phyloP scores from a whole-genome alignment of 176 grass and related monocot species.

The Panicum miliaceum region DNA sequence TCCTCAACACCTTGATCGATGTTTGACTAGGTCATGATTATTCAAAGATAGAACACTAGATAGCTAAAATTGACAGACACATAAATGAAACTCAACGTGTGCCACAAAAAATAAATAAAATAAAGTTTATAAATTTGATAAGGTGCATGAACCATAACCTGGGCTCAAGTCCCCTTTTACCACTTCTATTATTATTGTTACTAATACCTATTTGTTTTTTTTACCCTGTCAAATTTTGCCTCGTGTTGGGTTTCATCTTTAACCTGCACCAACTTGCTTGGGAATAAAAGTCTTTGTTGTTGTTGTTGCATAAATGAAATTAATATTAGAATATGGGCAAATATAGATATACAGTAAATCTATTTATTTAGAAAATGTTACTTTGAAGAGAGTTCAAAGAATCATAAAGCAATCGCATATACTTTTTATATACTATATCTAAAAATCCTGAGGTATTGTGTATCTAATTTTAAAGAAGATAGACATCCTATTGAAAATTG shows the following conservation, averaged over 20 bases:
- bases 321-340: slow-evolving; percentile 29
- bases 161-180: not conserved
- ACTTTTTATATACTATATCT: not conserved
- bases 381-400: slow-evolving; percentile 25
- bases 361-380: slow-evolving; percentile 21
- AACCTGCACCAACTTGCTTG: not conserved
- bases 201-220: not conserved
- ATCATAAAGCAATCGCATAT: not conserved
- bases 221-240: not conserved
- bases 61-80: not conserved
- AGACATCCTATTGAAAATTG: not conserved
- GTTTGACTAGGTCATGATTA: not conserved
- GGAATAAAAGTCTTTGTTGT: not conserved
- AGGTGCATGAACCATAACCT: not conserved
- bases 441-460: not conserved
- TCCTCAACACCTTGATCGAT: slow-evolving; percentile 17
- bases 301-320: not conserved
- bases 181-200: not conserved
- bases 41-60: not conserved
- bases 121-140: not conserved
- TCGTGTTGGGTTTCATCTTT: not conserved
- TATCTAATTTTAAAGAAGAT: slow-evolving; percentile 17
- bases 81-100: not conserved
- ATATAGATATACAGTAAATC: not conserved
- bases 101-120: not conserved